phyloP scores from a whole-genome alignment of 768 basidiomycete species.

The Pulveroboletus sp. region DNA sequence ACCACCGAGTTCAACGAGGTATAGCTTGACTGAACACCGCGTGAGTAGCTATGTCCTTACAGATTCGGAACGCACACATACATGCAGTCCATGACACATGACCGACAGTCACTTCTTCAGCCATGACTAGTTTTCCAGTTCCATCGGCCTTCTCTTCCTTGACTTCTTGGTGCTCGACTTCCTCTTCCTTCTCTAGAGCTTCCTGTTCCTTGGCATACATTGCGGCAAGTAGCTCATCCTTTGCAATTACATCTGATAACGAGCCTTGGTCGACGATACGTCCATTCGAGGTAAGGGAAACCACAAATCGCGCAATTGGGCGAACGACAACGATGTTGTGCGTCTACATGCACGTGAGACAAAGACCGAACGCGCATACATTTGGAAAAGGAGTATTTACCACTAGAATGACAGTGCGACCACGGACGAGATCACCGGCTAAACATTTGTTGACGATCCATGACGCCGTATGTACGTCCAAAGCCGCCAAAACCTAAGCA shows the following conservation, averaged over 20 bases:
- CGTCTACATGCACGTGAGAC: not conserved
- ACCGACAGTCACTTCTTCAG: not conserved
- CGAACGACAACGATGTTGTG: not conserved
- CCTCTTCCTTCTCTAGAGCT: not conserved
- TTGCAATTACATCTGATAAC: not conserved
- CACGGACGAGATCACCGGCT: not conserved
- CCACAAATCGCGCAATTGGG: not conserved
- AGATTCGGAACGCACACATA: not conserved
- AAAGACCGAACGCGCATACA: too few relatives aligned
- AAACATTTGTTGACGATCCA: constrained; percentile 3
- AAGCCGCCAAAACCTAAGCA: not conserved
- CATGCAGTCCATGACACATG: constrained; percentile 2
- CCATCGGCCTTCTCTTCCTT: not conserved
- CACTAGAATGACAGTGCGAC: constrained; percentile 4
- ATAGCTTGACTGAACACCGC: not conserved
- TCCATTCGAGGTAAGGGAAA: not conserved
- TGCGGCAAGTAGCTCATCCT: not conserved
- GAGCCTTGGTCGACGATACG: not conserved
- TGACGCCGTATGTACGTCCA: constrained; percentile 1
- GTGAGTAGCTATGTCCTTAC: not conserved
- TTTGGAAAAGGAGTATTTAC: not conserved
- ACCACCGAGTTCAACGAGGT: not conserved
- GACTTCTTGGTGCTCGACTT: not conserved
- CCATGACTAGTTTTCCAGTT: not conserved
- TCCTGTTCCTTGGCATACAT: not conserved